Evolutionary conservation across 1,284 basidiomycete species (phyloP).

Genomic region (Fomitopsis betulina): DNA sequence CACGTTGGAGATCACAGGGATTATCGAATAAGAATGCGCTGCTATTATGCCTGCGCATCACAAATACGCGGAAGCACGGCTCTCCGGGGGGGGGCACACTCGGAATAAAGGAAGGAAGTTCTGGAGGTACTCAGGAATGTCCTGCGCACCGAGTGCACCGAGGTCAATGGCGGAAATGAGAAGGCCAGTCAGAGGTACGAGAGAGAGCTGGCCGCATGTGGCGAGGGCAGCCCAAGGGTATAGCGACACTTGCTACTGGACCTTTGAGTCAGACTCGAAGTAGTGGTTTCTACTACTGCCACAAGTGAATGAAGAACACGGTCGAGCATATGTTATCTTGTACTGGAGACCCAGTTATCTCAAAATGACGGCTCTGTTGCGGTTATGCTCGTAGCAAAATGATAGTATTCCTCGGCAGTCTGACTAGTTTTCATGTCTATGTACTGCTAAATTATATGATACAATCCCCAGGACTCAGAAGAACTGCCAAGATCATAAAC

Average conservation of each 20-base stretch:
- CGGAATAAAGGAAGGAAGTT: background rate
- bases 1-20: constrained; percentile 6
- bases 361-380: too few relatives aligned
- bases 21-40: constrained; percentile 11
- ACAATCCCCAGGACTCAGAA: too few relatives aligned
- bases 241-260: background rate
- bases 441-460: too few relatives aligned
- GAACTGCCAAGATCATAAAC: too few relatives aligned
- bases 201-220: background rate
- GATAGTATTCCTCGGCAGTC: too few relatives aligned
- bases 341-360: too few relatives aligned
- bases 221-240: background rate
- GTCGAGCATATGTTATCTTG: too few relatives aligned
- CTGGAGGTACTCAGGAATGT: background rate
- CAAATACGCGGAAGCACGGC: background rate
- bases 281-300: too few relatives aligned
- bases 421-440: too few relatives aligned
- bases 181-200: background rate
- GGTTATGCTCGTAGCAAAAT: too few relatives aligned
- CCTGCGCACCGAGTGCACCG: background rate
- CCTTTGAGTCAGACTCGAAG: background rate
- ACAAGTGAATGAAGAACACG: too few relatives aligned
- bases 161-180: background rate
- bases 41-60: constrained; percentile 7
- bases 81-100: background rate